Evolutionary conservation across 352 stramenopile species (phyloP).

Genomic region (Phytophthora europaea): DNA sequence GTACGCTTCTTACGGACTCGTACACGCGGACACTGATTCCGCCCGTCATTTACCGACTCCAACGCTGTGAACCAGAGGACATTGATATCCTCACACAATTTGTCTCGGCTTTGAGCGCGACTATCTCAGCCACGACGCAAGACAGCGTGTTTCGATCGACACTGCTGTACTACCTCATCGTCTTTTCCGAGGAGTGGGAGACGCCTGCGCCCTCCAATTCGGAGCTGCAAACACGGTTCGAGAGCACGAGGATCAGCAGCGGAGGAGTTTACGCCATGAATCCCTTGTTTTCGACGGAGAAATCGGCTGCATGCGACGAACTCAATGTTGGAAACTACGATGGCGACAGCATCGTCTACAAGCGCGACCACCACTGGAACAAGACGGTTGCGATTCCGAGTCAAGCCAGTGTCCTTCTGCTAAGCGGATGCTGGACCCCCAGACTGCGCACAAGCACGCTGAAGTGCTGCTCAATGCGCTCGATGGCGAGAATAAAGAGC

Average conservation of each 20-base stretch:
- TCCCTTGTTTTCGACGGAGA: too few species aligned
- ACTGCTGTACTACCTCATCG: slow-evolving; percentile 54
- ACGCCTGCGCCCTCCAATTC: slow-evolving; percentile 16
- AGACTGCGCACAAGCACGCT: slow-evolving; percentile 56
- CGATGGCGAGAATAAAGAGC: slow-evolving; percentile 40
- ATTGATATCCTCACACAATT: slow-evolving; percentile 23
- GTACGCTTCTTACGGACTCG: slow-evolving; percentile 32
- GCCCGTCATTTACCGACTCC: slow-evolving; percentile 35
- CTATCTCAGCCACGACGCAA: neutral
- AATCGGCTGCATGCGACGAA: slow-evolving; percentile 18
- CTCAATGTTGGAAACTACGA: slow-evolving; percentile 17
- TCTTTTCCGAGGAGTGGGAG: slow-evolving; percentile 56
- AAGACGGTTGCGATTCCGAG: slow-evolving; percentile 42
- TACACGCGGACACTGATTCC: slow-evolving; percentile 37
- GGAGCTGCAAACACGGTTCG: slow-evolving; percentile 19
- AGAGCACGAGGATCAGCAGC: slow-evolving; percentile 17
- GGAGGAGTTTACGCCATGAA: slow-evolving; percentile 6
- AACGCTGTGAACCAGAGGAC: slow-evolving; percentile 37
- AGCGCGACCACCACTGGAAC: slow-evolving; percentile 65
- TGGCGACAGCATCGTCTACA: slow-evolving; percentile 39
- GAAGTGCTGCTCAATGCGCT: slow-evolving; percentile 37
- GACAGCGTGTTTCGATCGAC: slow-evolving; percentile 32
- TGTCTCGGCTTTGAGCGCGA: slow-evolving; percentile 1
- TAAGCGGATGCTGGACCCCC: slow-evolving; percentile 55
- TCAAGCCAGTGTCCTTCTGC: slow-evolving; percentile 46